Percentiles rank a stretch among this genome's conserved stretches.
These are phyloP conservation scores for Aspergillus jensenii DNA, from an alignment of 2,329 filamentous ascomycete species.

Conservation along the genomic window DNA sequence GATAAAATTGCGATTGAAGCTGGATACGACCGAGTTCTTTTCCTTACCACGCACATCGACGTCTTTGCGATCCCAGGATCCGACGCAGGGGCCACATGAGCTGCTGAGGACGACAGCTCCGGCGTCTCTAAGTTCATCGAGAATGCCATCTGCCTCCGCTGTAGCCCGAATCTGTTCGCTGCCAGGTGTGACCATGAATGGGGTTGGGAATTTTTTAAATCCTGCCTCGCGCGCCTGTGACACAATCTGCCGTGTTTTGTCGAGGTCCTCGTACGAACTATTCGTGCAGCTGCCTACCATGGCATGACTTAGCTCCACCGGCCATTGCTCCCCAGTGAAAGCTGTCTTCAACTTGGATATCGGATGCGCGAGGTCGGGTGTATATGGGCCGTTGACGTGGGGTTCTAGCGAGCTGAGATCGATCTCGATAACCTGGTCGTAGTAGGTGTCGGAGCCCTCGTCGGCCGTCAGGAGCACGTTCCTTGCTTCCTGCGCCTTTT, in stretches of 20 bases:
- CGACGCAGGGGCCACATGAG: constrained; percentile 85
- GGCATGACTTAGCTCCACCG: constrained; percentile 87
- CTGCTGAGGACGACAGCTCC: constrained; percentile 90
- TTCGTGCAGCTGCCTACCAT: constrained; percentile 98
- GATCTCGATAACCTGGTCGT: constrained; percentile 91
- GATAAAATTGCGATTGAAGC: constrained; percentile 98
- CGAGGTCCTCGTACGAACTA: constrained; percentile 76
- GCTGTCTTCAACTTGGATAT: constrained; percentile 93
- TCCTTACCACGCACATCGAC: constrained; percentile 71
- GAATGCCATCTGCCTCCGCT: constrained; percentile 80
- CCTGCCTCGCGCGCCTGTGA: constrained; percentile 77
- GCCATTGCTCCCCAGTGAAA: constrained; percentile 88
- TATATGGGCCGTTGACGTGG: constrained; percentile 97
- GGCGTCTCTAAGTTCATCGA: constrained; percentile 90
- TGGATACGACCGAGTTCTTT: constrained; percentile 91
- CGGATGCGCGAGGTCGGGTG: constrained; percentile 89
- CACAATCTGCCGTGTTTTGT: constrained; percentile 62
- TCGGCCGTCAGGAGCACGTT: constrained; percentile 71
- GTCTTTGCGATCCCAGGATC: constrained; percentile 87
- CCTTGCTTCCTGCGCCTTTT: constrained; percentile 36
- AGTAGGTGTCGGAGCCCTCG: constrained; percentile 70
- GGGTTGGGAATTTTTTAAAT: constrained; percentile 83
- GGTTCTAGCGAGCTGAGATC: constrained; percentile 89
- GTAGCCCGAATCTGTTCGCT: constrained; percentile 93
- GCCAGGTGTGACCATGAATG: constrained; percentile 90